phyloP scores from a whole-genome alignment of 495 filamentous ascomycete genomes.

The Xylaria scruposa region DNA sequence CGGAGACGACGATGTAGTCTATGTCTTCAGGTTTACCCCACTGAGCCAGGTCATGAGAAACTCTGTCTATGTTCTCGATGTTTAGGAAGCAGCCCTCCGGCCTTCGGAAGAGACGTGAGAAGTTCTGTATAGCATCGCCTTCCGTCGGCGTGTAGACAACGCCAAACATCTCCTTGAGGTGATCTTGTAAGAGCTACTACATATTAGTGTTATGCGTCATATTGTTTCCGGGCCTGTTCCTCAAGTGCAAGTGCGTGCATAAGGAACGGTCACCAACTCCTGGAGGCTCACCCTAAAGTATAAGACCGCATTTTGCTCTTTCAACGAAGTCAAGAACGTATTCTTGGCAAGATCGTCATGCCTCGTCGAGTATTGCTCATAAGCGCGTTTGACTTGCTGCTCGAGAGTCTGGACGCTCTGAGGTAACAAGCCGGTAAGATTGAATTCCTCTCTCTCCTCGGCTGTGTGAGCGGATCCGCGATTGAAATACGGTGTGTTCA shows the following conservation, averaged over 20 bases:
- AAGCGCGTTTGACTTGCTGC: conserved; percentile 77
- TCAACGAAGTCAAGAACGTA: conserved; percentile 85
- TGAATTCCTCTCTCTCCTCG: conserved; percentile 72
- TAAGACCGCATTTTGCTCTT: conserved; percentile 81
- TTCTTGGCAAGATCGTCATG: conserved; percentile 83
- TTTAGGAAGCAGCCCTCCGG: conserved; percentile 74
- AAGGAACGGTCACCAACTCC: too few species aligned
- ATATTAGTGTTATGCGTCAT: conserved; percentile 8
- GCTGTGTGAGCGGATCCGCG: conserved; percentile 80
- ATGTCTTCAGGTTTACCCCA: conserved; percentile 77
- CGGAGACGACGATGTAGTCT: conserved; percentile 89
- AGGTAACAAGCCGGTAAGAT: conserved; percentile 74
- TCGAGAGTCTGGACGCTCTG: conserved; percentile 77
- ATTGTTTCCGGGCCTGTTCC: too few species aligned
- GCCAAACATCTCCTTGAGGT: conserved; percentile 79
- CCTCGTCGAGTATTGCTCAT: conserved; percentile 74
- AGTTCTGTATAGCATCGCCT: conserved; percentile 89
- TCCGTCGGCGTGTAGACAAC: conserved; percentile 92
- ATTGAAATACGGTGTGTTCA: conserved; percentile 77
- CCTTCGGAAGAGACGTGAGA: conserved; percentile 76
- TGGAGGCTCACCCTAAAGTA: conserved; percentile 75
- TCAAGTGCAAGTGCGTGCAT: too few species aligned
- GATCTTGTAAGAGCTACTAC: conserved; percentile 50
- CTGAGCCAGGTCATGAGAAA: conserved; percentile 67
- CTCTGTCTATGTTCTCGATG: conserved; percentile 61